Evolutionary conservation across 202 grass and related monocot species (phyloP).

Genomic region (Carex sylvatica): DNA sequence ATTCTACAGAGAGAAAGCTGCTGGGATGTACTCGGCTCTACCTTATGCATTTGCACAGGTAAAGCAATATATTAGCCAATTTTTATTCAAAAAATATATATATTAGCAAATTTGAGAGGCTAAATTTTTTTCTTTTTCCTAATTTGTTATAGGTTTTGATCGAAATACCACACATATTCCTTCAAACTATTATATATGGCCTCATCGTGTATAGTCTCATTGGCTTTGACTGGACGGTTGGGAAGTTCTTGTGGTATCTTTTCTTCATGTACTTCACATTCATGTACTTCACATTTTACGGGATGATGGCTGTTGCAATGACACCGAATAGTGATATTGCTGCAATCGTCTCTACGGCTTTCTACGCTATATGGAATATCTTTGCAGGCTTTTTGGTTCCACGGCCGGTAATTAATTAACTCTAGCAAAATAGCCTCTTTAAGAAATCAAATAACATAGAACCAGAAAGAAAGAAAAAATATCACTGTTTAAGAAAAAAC

Average conservation of each 20-base stretch:
- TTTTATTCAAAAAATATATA: too few relatives aligned
- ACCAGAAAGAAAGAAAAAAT: background rate
- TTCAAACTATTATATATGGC: slow-evolving; percentile 76
- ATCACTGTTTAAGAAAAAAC: background rate
- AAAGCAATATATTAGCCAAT: slow-evolving; percentile 8
- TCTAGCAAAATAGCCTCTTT: background rate
- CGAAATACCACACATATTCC: slow-evolving; percentile 90
- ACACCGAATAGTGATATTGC: slow-evolving; percentile 94
- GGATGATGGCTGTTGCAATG: slow-evolving; percentile 97
- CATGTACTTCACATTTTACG: slow-evolving; percentile 98
- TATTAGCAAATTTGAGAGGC: background rate
- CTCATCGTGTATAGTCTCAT: slow-evolving; percentile 84
- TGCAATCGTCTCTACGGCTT: slow-evolving; percentile 80
- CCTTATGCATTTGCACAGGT: slow-evolving; percentile 96
- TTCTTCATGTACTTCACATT: slow-evolving; percentile 99
- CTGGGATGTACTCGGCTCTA: slow-evolving; percentile 93
- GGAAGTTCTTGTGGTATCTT: slow-evolving; percentile 92
- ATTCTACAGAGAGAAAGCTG: slow-evolving; percentile 91
- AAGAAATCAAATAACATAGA: background rate
- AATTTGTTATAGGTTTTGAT: slow-evolving; percentile 76
- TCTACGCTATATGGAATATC: slow-evolving; percentile 95
- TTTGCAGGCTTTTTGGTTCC: slow-evolving; percentile 87
- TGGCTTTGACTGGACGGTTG: slow-evolving; percentile 64
- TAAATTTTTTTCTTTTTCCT: background rate
- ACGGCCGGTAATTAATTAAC: slow-evolving; percentile 61